Percentiles rank a stretch among this genome's conserved stretches.
Conservation (phyloP, 176 grass and related monocot species). For the Thalia dealbata region DNA sequence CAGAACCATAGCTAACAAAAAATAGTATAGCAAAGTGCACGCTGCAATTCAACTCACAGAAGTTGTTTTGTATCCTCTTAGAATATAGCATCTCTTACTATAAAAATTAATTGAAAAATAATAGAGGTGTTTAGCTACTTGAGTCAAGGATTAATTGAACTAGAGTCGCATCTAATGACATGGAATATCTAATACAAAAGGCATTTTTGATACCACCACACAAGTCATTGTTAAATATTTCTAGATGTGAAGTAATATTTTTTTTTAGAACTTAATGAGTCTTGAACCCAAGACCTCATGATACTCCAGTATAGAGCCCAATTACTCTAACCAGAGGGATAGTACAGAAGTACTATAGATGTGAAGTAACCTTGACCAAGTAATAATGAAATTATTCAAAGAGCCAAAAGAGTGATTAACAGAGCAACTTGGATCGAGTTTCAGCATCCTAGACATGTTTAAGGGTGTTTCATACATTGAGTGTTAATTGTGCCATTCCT, state of each 20-base stretch:
- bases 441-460: not conserved
- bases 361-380: too few species aligned
- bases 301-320: too few species aligned
- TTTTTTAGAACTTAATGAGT: too few species aligned
- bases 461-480: not conserved
- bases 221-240: not conserved
- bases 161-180: not conserved
- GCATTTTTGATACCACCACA: not conserved
- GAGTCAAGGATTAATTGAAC: not conserved
- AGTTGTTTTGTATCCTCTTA: not conserved
- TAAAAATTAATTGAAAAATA: not conserved
- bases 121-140: not conserved
- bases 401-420: too few species aligned
- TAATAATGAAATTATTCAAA: too few species aligned
- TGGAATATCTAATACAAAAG: not conserved
- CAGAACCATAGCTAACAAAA: conserved; percentile 12
- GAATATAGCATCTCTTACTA: not conserved
- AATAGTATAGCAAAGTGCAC: not conserved
- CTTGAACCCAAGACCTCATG: too few species aligned
- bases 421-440: too few species aligned
- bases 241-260: too few species aligned
- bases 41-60: not conserved
- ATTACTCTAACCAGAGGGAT: too few species aligned
- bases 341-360: too few species aligned
- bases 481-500: not conserved